Percentiles rank a stretch among this genome's conserved stretches.
Evolutionary conservation across 495 filamentous ascomycete species (phyloP).

Genomic region (Penicillium chermesinum): DNA sequence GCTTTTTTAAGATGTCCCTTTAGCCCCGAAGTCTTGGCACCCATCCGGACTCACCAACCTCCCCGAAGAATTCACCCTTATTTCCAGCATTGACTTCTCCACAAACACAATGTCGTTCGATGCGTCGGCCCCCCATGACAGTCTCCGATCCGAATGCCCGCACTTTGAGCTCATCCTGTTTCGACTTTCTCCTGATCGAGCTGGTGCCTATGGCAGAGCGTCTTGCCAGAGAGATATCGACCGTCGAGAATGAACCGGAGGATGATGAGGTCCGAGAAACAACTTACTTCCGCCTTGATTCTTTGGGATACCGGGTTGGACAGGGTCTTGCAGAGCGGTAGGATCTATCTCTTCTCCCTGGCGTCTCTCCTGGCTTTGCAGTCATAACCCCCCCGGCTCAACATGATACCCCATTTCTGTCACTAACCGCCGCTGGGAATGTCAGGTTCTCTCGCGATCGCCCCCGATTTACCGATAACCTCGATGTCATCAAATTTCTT

Average conservation of each 20-base stretch:
- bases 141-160: conserved; percentile 70
- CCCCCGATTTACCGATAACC: conserved; percentile 78
- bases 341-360: background rate
- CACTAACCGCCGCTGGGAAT: no score
- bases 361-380: no score
- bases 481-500: conserved; percentile 93
- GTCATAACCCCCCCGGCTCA: no score
- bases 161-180: conserved; percentile 72
- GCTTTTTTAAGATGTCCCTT: no score
- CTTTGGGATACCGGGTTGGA: conserved; percentile 84
- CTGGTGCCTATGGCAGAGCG: conserved; percentile 92
- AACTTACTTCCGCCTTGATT: conserved; percentile 79
- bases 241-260: conserved; percentile 45
- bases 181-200: conserved; percentile 94
- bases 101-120: conserved; percentile 77
- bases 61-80: background rate
- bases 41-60: conserved; percentile 2
- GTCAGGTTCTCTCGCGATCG: conserved; percentile 79
- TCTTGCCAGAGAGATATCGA: conserved; percentile 43
- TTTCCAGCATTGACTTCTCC: background rate
- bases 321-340: conserved; percentile 89
- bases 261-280: conserved; percentile 77
- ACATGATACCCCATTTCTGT: no score
- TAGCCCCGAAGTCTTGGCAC: conserved; percentile 4
- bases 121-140: conserved; percentile 59